Conservation (phyloP, 2,329 filamentous ascomycete genomes). For the Pseudophaeomoniella oleicola region DNA sequence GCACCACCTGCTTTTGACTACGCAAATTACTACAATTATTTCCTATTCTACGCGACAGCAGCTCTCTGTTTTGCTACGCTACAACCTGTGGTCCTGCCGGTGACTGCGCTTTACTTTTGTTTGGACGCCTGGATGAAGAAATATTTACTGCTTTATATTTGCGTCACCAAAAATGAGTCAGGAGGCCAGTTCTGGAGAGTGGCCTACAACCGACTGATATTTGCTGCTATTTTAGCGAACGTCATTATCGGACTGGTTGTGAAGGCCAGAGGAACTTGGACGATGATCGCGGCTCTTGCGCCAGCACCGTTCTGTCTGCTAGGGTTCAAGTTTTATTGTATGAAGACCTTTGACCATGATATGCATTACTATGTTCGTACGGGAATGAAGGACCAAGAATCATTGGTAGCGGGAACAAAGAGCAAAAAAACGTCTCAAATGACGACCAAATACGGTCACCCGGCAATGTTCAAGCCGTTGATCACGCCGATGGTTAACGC, state of each 20-base stretch:
- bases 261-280: conserved; percentile 51
- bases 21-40: conserved; percentile 95
- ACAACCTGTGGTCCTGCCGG: conserved; percentile 74
- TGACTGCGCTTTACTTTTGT: conserved; percentile 77
- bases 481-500: conserved; percentile 93
- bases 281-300: conserved; percentile 52
- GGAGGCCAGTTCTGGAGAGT: conserved; percentile 87
- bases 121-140: conserved; percentile 88
- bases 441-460: conserved; percentile 73
- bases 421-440: conserved; percentile 37
- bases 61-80: conserved; percentile 71
- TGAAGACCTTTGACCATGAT: conserved; percentile 57
- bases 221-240: conserved; percentile 65
- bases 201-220: conserved; percentile 83
- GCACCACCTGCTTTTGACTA: conserved; percentile 90
- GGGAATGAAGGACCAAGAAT: conserved; percentile 38
- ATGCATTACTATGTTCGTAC: conserved; percentile 67
- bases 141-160: conserved; percentile 86
- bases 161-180: conserved; percentile 91
- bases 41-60: conserved; percentile 85
- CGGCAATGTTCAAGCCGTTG: conserved; percentile 73
- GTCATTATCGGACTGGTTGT: conserved; percentile 63
- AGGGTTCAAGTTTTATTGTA: conserved; percentile 77
- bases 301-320: conserved; percentile 68
- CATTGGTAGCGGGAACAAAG: conserved; percentile 17